Base-by-base conservation (phyloP, 805 yeast genomes). In the Suhomyces canberraensis region DNA sequence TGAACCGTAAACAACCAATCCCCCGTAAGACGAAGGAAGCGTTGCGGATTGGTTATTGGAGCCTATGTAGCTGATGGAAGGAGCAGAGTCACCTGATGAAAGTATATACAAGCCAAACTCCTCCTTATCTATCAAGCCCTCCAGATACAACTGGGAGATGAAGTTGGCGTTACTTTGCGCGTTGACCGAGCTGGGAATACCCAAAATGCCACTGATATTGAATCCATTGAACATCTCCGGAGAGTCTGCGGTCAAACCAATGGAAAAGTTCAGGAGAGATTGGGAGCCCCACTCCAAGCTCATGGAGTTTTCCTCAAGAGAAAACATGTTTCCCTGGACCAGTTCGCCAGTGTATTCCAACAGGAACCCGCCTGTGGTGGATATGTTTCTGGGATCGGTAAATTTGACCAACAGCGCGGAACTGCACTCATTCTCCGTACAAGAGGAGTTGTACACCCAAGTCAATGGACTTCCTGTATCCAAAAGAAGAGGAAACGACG, bases 401-500 rank as follows among this genome's bases (percentile, higher is more conserved):
- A 71, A 56, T 42, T 43, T 49, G 19, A 40, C 39, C 16, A 63
- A 41, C 5, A 48, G 42, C 20, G 60, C 51, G 22, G 49, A 49
- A 2, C 50, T 35, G 46, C 85, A 80, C 1, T 75, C 63, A 8
- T 45, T 40, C 4, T 47, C 66, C 1, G 59, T 53, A 58, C 86
- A 80, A 25, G 69, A 55, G 1, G 64, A 52, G 32, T 76, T 78
- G 51, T 77, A 79, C 3, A 81, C 66, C 87, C 87, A 81, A 2
- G 78, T 52, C 39, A 78, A 73, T 13, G 79, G 78, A 18, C 83
- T 76, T 5, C 84, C 86, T 0, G 87, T 81, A 54, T 81, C 87
- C 13, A 81, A 58, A 14, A 81, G 64, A 26, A 81, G 57, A 4
- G 76, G 75, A 46, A 69, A 77, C 21, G 60, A 59, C n/a, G 20